Evolutionary conservation across 345 rosid genomes (phyloP).

Genomic region (Pugionium cornutum): DNA sequence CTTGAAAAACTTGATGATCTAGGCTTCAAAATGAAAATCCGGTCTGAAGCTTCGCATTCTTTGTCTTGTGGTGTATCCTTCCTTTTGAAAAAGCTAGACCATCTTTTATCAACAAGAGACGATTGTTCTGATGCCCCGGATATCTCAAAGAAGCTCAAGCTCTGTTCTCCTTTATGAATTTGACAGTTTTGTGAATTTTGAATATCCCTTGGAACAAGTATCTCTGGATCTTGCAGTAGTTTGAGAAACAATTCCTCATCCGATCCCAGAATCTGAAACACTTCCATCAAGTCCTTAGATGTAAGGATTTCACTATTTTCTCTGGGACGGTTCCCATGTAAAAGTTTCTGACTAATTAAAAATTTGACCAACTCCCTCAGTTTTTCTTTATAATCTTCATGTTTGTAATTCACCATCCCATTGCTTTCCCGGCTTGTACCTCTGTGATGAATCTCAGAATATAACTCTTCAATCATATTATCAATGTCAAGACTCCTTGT

Average conservation of each 20-base stretch:
- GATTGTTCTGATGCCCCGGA: conserved; percentile 45
- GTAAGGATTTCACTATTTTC: conserved; percentile 53
- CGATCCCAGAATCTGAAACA: conserved; percentile 70
- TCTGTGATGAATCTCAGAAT: conserved; percentile 60
- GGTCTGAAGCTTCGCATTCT: conserved; percentile 55
- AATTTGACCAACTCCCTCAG: conserved; percentile 68
- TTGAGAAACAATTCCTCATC: conserved; percentile 80
- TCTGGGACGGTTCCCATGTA: conserved; percentile 50
- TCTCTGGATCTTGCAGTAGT: conserved; percentile 75
- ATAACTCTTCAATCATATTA: conserved; percentile 68
- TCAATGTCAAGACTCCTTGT: conserved; percentile 51
- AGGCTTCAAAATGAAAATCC: conserved; percentile 84
- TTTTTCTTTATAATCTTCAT: conserved; percentile 60
- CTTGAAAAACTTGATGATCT: conserved; percentile 46
- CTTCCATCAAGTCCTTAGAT: conserved; percentile 76
- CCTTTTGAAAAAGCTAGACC: conserved; percentile 63
- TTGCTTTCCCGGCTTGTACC: conserved; percentile 44
- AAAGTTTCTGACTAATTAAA: conserved; percentile 65
- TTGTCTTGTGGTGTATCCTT: conserved; percentile 53
- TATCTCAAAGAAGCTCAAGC: conserved; percentile 43
- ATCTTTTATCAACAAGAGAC: conserved; percentile 48
- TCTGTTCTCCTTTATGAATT: conserved; percentile 43
- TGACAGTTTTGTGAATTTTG: conserved; percentile 51
- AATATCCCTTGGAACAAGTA: conserved; percentile 51
- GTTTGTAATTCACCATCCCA: conserved; percentile 43